Base-by-base conservation (phyloP, 176 grass and related monocot genomes). In the Rhynchospora pubera region DNA sequence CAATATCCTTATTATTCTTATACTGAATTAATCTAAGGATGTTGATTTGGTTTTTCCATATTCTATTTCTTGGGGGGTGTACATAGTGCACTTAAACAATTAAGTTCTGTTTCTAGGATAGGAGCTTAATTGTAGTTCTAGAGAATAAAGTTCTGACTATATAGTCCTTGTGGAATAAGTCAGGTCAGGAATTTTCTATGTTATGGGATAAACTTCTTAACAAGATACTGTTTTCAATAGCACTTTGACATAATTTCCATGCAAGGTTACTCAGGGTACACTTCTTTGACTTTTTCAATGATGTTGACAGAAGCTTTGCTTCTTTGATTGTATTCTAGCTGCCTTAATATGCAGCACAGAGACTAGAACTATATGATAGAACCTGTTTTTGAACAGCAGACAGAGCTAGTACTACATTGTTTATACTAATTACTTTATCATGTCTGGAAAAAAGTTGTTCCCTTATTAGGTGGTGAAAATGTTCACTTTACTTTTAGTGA, bases 251-350 rank as follows among this genome's bases (percentile, higher is more conserved):
- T 82, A 64, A 82, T 82, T 62, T 39, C 62, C 24, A 67, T 16
- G 13, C 53, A 53, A 65, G 79, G 42, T 82, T 39, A 82, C 79
- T 64, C 39, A 53, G 23, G 79, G 79, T 65, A 32, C 59, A 82
- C 79, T 82, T 82, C 62, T 65, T 82, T 32, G 79, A 82, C 79
- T 18, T 82, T 39, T 82, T 44, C 62, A 23, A 28, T 65, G 47
- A 67, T 50, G 22, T n/a, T 82, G 79, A 62, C 79, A 82, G 46
- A 28, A 24, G 48, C 22, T 16, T 45, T 50, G 77, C 62, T 82
- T 82, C 61, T 82, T 80, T 61, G 57, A 10, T 64, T 30, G 58
- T 19, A 50, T 24, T 48, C 9, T 45, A 80, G 34, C 62, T 62
- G 15, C 32, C 43, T 65, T 53, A 15, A 55, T 50, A 77, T n/a